A percentile compares a stretch with the other conserved stretches of the same genome.
Conservation (phyloP, 2,329 filamentous ascomycete species). For the Colletotrichum caudatum region DNA sequence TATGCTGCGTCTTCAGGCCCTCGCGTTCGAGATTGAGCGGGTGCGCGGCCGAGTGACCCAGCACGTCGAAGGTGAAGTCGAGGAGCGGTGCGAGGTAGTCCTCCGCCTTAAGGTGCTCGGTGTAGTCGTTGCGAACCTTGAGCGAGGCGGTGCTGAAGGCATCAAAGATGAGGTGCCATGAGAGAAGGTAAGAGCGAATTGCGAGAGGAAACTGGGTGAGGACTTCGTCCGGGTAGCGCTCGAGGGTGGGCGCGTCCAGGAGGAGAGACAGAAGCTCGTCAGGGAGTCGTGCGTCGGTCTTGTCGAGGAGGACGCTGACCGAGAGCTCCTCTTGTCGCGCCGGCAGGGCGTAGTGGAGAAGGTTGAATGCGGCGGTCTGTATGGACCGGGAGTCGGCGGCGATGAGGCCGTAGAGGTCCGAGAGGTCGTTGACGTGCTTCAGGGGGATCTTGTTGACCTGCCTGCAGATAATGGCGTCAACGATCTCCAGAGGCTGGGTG, state of each 20-base stretch:
- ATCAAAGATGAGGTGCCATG: slow-evolving; percentile 92
- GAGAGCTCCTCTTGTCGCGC: slow-evolving; percentile 83
- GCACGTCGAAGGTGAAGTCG: slow-evolving; percentile 84
- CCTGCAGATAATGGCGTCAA: slow-evolving; percentile 79
- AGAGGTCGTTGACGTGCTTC: slow-evolving; percentile 71
- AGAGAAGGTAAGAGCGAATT: slow-evolving; percentile 84
- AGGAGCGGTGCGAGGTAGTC: slow-evolving; percentile 77
- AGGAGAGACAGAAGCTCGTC: slow-evolving; percentile 88
- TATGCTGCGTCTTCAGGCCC: slow-evolving; percentile 68
- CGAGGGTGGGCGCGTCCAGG: slow-evolving; percentile 79
- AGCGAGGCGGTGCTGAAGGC: slow-evolving; percentile 83
- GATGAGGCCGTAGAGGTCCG: slow-evolving; percentile 80
- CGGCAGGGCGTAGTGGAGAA: slow-evolving; percentile 86
- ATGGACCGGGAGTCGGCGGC: slow-evolving; percentile 80
- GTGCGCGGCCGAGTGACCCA: slow-evolving; percentile 81
- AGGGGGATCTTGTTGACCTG: slow-evolving; percentile 74
- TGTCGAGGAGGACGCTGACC: slow-evolving; percentile 79
- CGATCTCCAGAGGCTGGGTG: slow-evolving; percentile 78
- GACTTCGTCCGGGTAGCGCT: slow-evolving; percentile 73
- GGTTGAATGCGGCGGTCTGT: slow-evolving; percentile 82
- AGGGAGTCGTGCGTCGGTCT: slow-evolving; percentile 78
- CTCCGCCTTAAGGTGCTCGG: slow-evolving; percentile 80
- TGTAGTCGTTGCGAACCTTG: slow-evolving; percentile 85
- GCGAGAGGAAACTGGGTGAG: slow-evolving; percentile 76
- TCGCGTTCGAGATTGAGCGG: slow-evolving; percentile 80